Percentiles rank a stretch among this genome's conserved stretches.
phyloP scores from a whole-genome alignment of 441 rosid species.

The Corymbia citriodora region DNA sequence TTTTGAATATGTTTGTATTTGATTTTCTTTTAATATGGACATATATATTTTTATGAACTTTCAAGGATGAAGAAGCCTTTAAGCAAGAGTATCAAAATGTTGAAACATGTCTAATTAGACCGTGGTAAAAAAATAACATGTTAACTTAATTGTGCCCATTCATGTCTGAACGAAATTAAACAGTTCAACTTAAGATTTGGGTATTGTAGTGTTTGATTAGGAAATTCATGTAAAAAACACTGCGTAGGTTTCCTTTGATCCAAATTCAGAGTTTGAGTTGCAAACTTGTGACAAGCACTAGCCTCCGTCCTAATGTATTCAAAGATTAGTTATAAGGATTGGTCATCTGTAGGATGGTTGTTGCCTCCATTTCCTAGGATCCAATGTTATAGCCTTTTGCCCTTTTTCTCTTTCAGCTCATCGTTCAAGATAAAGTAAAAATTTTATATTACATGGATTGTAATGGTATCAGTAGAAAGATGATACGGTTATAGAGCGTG shows the following conservation, averaged over 20 bases:
- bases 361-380: background rate
- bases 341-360: fast-evolving
- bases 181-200: fast-evolving
- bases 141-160: background rate
- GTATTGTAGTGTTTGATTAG: fast-evolving
- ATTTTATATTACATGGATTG: background rate
- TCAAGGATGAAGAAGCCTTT: background rate
- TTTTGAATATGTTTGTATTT: background rate
- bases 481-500: fast-evolving
- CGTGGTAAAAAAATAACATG: too few species aligned
- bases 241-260: background rate
- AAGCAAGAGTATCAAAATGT: too few species aligned
- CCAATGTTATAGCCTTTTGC: background rate
- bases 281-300: too few species aligned
- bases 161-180: background rate
- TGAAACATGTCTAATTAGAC: too few species aligned
- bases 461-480: background rate
- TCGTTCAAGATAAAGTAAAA: background rate
- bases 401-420: too few species aligned
- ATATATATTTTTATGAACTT: background rate
- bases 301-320: background rate
- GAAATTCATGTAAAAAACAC: background rate
- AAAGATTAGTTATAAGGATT: background rate
- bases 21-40: background rate
- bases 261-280: too few species aligned